Base-by-base conservation (phyloP, 2,329 filamentous ascomycete genomes). In the Fusarium duplospermum region DNA sequence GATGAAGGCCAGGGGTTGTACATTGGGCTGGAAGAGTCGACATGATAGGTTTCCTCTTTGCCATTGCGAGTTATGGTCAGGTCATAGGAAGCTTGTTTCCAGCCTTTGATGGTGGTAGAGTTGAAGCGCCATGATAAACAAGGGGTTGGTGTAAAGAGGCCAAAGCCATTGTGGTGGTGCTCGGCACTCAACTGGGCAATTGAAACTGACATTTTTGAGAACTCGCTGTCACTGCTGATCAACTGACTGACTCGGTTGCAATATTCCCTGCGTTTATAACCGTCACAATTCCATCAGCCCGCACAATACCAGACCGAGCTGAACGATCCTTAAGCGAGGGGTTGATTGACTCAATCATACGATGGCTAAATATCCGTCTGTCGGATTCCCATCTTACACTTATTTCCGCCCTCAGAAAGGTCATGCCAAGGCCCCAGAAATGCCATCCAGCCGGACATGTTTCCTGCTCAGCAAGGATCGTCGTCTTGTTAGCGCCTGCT, bases 1-100 rank as follows among this genome's bases (percentile, higher is more conserved):
- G 72, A 67, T 5, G 80, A 79, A 4, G 85, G 85, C 85, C 85
- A 87, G 13, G 83, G 84, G 1, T 85, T 82, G 1, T 85, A 79
- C 10, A 83, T 72, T 0, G 84, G 86, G 1, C 27, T 42, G 9
- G 65, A n/a, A 10, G 65, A 67, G n/a, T 69, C 56, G 56, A 79
- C 74, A 1, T 81, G 71, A 4, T 82, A 82, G 20, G 18, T 78
- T 65, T 66, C 80, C 74, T 36, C 75, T 20, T 57, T 35, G 13
- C 52, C 31, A 10, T 35, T 22, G 3, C 31, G 52, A 6, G n/a
- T 36, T 20, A 57, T 57, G 20, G 31, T 8, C 3, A 57, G 2
- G 20, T 57, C 52, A 57, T 57, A 57, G 14, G 31, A 57, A 6
- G 52, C 52, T 14, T 57, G 52, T 18, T 57, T 57, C 52, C 52